Evolutionary conservation across 805 yeast species (phyloP).

Genomic region (Brettanomyces sp.): DNA sequence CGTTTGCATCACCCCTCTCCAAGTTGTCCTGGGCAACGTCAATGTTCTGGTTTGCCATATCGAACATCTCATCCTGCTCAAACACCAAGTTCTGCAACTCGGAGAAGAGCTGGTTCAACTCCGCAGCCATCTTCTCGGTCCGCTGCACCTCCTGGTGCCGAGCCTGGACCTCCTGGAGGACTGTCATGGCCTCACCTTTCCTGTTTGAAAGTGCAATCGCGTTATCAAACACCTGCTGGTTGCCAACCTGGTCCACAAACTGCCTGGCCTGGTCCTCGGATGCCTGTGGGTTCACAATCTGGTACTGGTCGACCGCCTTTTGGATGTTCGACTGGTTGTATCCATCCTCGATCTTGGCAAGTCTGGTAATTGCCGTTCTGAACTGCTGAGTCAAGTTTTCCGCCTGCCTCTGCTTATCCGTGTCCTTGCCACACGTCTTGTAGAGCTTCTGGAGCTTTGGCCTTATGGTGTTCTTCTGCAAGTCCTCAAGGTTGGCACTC

Average conservation of each 20-base stretch:
- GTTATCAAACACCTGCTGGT: slow-evolving; percentile 89
- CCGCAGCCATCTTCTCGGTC: slow-evolving; percentile 92
- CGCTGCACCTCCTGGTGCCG: slow-evolving; percentile 92
- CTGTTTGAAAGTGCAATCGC: slow-evolving; percentile 81
- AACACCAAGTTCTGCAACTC: slow-evolving; percentile 96
- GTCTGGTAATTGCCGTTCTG: slow-evolving; percentile 77
- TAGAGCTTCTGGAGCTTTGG: slow-evolving; percentile 69
- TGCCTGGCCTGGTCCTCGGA: slow-evolving; percentile 75
- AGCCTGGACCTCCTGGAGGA: slow-evolving; percentile 88
- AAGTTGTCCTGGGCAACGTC: slow-evolving; percentile 80
- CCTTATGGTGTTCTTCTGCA: slow-evolving; percentile 63
- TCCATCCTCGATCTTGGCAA: slow-evolving; percentile 76
- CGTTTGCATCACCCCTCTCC: slow-evolving; percentile 91
- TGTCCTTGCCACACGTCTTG: slow-evolving; percentile 58
- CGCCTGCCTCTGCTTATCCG: slow-evolving; percentile 82
- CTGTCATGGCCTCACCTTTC: slow-evolving; percentile 92
- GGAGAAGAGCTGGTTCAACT: slow-evolving; percentile 85
- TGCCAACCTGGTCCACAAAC: slow-evolving; percentile 76
- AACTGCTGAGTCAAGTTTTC: slow-evolving; percentile 81
- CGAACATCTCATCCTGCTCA: slow-evolving; percentile 86
- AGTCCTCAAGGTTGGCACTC: slow-evolving; percentile 66
- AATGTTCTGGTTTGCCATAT: slow-evolving; percentile 74
- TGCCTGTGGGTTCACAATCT: slow-evolving; percentile 80
- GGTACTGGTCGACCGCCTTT: slow-evolving; percentile 89
- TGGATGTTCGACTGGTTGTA: slow-evolving; percentile 76